A percentile compares a stretch with the other conserved stretches of the same genome.
These are phyloP conservation scores for Malus asiatica DNA, from an alignment of 306 rosid species.

Conservation along the genomic window DNA sequence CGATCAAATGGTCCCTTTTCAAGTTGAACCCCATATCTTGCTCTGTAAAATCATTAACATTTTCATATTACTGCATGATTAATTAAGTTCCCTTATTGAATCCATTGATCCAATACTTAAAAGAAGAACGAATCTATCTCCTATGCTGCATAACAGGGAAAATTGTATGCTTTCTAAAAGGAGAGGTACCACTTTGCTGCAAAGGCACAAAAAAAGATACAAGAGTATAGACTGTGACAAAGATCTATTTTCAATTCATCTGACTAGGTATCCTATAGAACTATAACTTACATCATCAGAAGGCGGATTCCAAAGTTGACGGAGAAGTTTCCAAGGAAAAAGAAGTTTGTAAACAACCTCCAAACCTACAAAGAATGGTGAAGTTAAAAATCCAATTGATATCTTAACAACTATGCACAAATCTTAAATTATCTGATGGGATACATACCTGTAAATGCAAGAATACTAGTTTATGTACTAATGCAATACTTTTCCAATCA, in stretches of 20 bases:
- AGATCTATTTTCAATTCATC: neutral
- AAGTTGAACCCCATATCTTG: slow-evolving; percentile 93
- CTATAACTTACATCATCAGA: slow-evolving; percentile 72
- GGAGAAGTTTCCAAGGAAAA: slow-evolving; percentile 86
- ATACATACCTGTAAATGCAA: slow-evolving; percentile 60
- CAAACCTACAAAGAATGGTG: slow-evolving; percentile 58
- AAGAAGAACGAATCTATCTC: neutral
- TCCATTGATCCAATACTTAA: neutral
- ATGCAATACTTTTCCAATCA: slow-evolving; percentile 20
- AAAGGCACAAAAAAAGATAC: neutral
- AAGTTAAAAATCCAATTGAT: slow-evolving; percentile 7
- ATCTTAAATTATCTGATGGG: neutral
- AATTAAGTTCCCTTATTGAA: neutral
- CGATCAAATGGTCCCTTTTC: slow-evolving; percentile 88
- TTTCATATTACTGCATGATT: slow-evolving; percentile 3
- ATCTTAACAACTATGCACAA: neutral
- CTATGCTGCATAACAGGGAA: neutral
- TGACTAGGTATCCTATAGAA: neutral
- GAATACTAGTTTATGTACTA: slow-evolving; percentile 33
- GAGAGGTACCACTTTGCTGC: neutral
- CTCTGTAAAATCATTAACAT: slow-evolving; percentile 39
- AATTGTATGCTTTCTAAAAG: neutral
- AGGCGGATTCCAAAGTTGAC: slow-evolving; percentile 86
- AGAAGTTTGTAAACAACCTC: slow-evolving; percentile 83
- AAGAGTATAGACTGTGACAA: neutral